Percentiles rank a stretch among this genome's conserved stretches.
Conservation (phyloP, 2,329 filamentous ascomycete genomes). For the Volutella citrinella region DNA sequence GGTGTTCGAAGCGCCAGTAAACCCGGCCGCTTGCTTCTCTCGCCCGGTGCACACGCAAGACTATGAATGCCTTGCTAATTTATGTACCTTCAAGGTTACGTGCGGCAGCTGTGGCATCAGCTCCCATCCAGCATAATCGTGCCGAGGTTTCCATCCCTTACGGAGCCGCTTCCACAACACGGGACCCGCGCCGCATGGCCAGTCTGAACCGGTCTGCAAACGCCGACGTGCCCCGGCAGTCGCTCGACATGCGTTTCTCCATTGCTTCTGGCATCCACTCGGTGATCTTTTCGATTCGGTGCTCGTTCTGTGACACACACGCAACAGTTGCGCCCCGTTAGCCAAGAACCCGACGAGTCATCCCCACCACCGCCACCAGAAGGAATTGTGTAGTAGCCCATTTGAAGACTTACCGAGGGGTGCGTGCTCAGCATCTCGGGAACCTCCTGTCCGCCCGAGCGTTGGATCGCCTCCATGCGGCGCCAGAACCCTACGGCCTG, state of each 20-base stretch:
- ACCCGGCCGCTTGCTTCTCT: too few relatives aligned
- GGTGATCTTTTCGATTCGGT: conserved; percentile 62
- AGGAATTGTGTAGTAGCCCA: too few relatives aligned
- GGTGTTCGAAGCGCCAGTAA: too few relatives aligned
- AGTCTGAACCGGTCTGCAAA: conserved; percentile 53
- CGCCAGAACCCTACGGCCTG: conserved; percentile 66
- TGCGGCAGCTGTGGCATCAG: too few relatives aligned
- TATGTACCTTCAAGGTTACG: too few relatives aligned
- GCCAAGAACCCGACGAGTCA: conserved; percentile 4
- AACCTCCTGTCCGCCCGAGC: conserved; percentile 42
- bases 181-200: conserved; percentile 39
- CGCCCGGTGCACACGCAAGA: too few relatives aligned
- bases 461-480: conserved; percentile 56
- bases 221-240: conserved; percentile 49
- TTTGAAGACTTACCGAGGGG: conserved; percentile 65
- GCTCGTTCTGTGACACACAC: conserved; percentile 46
- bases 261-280: conserved; percentile 60
- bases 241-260: conserved; percentile 51
- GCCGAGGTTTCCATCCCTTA: too few relatives aligned
- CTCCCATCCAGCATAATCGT: too few relatives aligned
- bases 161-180: conserved; percentile 10
- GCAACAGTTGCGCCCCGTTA: conserved; percentile 1
- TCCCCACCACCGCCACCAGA: too few relatives aligned
- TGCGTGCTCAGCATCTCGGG: conserved; percentile 77
- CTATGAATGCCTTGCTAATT: too few relatives aligned